Conservation (phyloP, 202 grass and related monocot species). For the Bolboschoenoplectus hybrid region DNA sequence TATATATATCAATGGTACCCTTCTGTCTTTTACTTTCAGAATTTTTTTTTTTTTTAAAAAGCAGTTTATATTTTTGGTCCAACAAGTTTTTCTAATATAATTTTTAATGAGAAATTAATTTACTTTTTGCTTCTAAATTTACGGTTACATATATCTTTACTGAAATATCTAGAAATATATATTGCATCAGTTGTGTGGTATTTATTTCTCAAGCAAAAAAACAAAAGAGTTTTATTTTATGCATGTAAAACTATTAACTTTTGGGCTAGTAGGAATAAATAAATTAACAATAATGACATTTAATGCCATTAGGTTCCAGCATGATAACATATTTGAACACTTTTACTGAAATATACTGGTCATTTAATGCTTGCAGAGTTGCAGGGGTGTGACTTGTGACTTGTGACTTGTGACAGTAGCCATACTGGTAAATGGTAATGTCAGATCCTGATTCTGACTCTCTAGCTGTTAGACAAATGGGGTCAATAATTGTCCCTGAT, state of each 20-base stretch:
- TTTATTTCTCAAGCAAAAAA: neutral
- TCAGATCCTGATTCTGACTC: neutral
- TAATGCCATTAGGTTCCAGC: neutral
- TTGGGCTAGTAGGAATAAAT: neutral
- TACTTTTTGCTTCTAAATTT: neutral
- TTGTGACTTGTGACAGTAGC: neutral
- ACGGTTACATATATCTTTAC: neutral
- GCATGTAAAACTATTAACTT: neutral
- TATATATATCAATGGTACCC: too few relatives aligned
- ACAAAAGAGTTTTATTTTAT: neutral
- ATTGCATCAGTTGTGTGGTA: neutral
- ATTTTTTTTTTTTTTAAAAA: too few relatives aligned
- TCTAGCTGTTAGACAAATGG: neutral
- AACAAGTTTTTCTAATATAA: too few relatives aligned
- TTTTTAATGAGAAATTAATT: neutral
- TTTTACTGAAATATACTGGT: neutral
- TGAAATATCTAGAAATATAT: too few relatives aligned
- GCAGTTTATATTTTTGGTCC: neutral
- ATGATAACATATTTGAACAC: neutral
- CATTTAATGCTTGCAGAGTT: neutral
- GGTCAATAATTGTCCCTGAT: too few relatives aligned
- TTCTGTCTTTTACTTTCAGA: too few relatives aligned
- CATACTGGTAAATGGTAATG: neutral
- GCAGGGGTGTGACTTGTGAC: neutral
- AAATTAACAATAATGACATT: neutral